Conservation (phyloP, 2,329 filamentous ascomycete genomes). For the Coniochaeta sp. region DNA sequence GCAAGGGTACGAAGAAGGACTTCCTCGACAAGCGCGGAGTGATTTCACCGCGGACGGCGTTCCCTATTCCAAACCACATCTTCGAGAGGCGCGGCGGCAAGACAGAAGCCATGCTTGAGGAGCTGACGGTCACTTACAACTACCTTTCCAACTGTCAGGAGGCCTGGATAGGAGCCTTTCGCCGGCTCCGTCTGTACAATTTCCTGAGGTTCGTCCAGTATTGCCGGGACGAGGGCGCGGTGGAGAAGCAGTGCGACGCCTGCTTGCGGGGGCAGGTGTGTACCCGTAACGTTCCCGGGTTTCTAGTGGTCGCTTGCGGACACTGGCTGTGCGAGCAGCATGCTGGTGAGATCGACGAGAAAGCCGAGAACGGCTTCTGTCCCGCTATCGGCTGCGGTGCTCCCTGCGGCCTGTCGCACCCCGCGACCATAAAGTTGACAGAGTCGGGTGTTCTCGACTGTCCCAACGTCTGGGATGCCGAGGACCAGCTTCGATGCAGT, state of each 20-base stretch:
- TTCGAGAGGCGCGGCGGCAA: neutral
- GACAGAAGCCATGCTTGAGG: neutral
- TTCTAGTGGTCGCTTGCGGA: constrained; percentile 17
- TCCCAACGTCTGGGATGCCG: constrained; percentile 2
- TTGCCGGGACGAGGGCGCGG: neutral
- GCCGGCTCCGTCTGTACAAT: neutral
- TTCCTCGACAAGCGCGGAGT: neutral
- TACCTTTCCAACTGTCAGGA: neutral
- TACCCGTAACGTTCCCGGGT: neutral
- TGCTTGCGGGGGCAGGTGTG: neutral
- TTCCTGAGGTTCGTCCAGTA: neutral
- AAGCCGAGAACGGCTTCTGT: neutral
- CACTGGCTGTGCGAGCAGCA: constrained; percentile 17
- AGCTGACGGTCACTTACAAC: neutral
- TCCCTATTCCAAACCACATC: neutral
- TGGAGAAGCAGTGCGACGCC: neutral
- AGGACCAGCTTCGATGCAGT: neutral
- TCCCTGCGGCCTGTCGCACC: constrained; percentile 2
- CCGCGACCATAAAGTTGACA: neutral
- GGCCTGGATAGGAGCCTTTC: neutral
- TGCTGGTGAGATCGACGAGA: neutral
- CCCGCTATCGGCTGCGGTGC: constrained; percentile 4
- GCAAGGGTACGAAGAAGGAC: neutral
- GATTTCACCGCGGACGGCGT: neutral
- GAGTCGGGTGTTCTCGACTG: neutral